Evolutionary conservation across 148 eudicot genomes (phyloP), one percentile per base, ranked within the genome.

Genomic region (Simmondsia chinensis): DNA sequence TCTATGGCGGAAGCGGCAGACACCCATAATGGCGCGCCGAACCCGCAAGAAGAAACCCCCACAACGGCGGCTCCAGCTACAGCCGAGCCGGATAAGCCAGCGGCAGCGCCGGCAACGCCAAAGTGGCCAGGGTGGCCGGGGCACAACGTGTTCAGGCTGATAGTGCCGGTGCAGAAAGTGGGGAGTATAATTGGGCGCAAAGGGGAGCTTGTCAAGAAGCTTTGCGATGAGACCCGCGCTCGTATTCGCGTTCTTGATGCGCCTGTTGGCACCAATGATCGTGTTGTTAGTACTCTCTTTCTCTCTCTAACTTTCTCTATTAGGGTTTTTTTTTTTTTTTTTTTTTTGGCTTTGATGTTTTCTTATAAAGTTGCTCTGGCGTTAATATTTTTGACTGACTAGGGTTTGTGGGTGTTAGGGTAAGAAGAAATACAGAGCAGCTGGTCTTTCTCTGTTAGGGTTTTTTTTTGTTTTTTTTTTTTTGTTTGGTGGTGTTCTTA

Each of bases 71-170:
- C n/a, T n/a, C n/a, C n/a, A n/a, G n/a, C n/a, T 5, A 5, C 48
- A 0, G 29, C 28, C 4, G 49, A 35, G 10, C 4, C 32, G 13
- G 23, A 2, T 15, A 43, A 36, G 35, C 33, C 18, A 11, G 4
- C 45, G 4, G 1, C 50, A 14, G 46, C 37, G 18, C 5, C n/a
- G n/a, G n/a, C n/a, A n/a, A 28, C 48, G 7, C 39, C 66, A n/a
- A 72, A 68, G 46, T 80, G 87, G 87, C 74, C 79, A 0, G 87
- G 87, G n/a, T 80, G 87, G 87, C 87, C 87, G 19, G 87, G 87
- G 4, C 76, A 80, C 50, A 72, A 75, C 33, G 70, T 80, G 7
- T 80, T 72, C 59, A 47, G 87, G 44, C 54, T 80, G 37, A 51
- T 80, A 50, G 72, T 80, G 20, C 87, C 87, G 8, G 74, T 64